These are phyloP conservation scores for Royoungia palumana DNA, from an alignment of 768 basidiomycete species.

Conservation along the genomic window DNA sequence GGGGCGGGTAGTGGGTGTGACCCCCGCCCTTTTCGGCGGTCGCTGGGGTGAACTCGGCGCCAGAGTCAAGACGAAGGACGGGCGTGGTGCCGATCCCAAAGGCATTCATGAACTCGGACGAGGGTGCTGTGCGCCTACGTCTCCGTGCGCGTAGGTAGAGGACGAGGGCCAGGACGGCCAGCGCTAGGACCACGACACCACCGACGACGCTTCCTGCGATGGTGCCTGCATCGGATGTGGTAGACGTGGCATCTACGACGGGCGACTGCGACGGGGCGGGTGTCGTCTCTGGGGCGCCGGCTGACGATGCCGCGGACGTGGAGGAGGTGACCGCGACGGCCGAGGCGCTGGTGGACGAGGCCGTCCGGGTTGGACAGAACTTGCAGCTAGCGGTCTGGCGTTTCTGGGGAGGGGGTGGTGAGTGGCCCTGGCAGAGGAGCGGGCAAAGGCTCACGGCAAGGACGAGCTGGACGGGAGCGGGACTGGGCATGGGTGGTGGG, in stretches of 20 bases:
- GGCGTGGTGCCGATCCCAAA: conserved; percentile 21
- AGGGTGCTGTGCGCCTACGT: conserved; percentile 48
- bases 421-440: neutral
- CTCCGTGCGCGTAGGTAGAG: conserved; percentile 40
- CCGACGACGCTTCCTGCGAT: conserved; percentile 57
- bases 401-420: conserved; percentile 11
- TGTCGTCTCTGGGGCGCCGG: too few species aligned
- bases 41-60: conserved; percentile 11
- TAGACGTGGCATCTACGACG: conserved; percentile 10
- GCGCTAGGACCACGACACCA: conserved; percentile 38
- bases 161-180: conserved; percentile 35
- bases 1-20: conserved; percentile 6
- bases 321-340: too few species aligned
- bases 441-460: conserved; percentile 2
- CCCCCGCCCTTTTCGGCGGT: conserved; percentile 16
- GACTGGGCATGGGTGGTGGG: conserved; percentile 7
- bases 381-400: neutral
- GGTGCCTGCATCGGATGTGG: conserved; percentile 34
- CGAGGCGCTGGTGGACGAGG: too few species aligned
- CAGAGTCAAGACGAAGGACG: conserved; percentile 27
- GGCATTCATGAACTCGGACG: conserved; percentile 51
- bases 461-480: too few species aligned
- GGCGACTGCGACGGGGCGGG: neutral
- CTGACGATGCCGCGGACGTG: neutral
- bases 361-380: too few species aligned